These are phyloP conservation scores for Mimosa bimucronata DNA, from an alignment of 306 rosid genomes.

Conservation along the genomic window DNA sequence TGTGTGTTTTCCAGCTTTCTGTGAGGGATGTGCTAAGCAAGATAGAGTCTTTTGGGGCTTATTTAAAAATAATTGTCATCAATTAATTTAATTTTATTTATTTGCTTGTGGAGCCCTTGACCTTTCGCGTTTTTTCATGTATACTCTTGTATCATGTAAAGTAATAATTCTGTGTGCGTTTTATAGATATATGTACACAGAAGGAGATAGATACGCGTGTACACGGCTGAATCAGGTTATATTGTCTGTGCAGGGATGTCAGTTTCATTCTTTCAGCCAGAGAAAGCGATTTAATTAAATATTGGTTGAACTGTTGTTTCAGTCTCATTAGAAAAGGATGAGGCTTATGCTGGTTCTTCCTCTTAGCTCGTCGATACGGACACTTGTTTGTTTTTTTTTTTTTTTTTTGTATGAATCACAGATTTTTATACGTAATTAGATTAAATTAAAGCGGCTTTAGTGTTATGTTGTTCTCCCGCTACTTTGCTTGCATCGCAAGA, in stretches of 20 bases:
- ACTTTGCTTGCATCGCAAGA: slow-evolving; percentile 24
- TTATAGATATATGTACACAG: background rate
- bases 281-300: slow-evolving; percentile 12
- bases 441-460: background rate
- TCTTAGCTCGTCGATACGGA: background rate
- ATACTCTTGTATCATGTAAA: background rate
- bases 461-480: background rate
- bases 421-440: background rate
- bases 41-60: background rate
- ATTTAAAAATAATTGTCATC: background rate
- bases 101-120: slow-evolving; percentile 25
- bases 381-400: background rate
- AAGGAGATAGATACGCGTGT: background rate
- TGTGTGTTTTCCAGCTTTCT: background rate
- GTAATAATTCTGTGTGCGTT: background rate
- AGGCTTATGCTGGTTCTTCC: background rate
- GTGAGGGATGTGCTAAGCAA: background rate
- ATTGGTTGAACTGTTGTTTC: slow-evolving; percentile 21
- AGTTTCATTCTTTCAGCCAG: background rate
- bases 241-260: background rate
- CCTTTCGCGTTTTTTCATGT: background rate
- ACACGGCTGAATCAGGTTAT: background rate
- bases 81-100: background rate
- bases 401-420: background rate
- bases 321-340: slow-evolving; percentile 18